Conservation (phyloP, 78 protist genomes). For the Ministeria vibrans region DNA sequence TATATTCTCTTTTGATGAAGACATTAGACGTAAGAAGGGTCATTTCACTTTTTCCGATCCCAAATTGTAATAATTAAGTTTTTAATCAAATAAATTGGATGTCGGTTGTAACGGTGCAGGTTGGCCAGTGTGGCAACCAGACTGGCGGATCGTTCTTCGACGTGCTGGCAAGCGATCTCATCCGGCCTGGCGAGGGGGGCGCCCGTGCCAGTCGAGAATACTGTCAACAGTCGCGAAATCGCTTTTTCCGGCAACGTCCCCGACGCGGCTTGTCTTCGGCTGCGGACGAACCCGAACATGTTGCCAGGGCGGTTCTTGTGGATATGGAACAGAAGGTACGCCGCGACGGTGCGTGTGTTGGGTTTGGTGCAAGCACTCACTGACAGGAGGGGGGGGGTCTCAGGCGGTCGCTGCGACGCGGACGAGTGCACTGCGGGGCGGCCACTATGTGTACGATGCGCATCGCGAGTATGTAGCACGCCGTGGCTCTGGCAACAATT, state of each 20-base stretch:
- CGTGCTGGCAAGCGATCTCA: not conserved
- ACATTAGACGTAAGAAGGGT: no score
- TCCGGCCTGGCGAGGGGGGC: not conserved
- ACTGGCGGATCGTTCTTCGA: slow-evolving; percentile 12
- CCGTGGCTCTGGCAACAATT: slow-evolving; percentile 45
- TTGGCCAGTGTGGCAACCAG: slow-evolving; percentile 38
- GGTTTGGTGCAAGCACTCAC: not conserved
- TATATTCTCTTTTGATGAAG: no score
- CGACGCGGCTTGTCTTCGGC: not conserved
- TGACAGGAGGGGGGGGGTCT: not conserved
- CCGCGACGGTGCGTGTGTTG: not conserved
- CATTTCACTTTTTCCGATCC: no score
- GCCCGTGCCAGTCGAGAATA: not conserved
- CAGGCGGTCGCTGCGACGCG: not conserved
- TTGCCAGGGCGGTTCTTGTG: slow-evolving; percentile 38
- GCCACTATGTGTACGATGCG: not conserved
- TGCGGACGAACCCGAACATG: not conserved
- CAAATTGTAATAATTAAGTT: no score
- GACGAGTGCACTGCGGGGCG: not conserved
- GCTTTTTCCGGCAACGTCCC: not conserved
- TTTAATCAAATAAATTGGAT: no score
- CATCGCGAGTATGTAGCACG: not conserved
- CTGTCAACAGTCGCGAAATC: not conserved
- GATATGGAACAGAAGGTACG: slow-evolving; percentile 58
- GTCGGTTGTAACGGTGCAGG: slow-evolving; percentile 17